A percentile compares a stretch with the other conserved stretches of the same genome.
These are phyloP conservation scores for Fusarium hainanense DNA, from an alignment of 2,329 filamentous ascomycete species.

Conservation along the genomic window DNA sequence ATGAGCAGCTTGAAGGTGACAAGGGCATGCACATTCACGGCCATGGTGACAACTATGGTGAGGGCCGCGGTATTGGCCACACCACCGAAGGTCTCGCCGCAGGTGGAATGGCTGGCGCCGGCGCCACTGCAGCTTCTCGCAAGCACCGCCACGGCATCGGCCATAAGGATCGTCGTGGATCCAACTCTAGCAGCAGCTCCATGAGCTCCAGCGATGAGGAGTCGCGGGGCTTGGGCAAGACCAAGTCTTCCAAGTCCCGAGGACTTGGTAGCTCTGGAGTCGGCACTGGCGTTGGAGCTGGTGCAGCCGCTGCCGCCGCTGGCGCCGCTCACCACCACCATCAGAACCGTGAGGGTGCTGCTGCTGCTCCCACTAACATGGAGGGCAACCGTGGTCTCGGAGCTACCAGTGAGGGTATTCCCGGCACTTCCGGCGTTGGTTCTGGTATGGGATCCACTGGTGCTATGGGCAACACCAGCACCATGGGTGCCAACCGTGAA, in stretches of 20 bases:
- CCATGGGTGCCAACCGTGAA: not conserved
- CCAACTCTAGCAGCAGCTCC: conserved; percentile 25
- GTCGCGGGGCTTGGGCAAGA: conserved; percentile 28
- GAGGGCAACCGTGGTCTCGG: conserved; percentile 5
- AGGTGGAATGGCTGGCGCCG: conserved; percentile 26
- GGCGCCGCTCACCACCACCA: conserved; percentile 31
- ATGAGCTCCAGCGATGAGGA: conserved; percentile 33
- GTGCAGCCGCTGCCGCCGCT: conserved; percentile 2
- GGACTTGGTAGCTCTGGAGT: conserved; percentile 19
- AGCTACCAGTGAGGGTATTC: not conserved
- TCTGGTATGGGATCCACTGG: conserved; percentile 10
- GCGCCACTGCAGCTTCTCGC: conserved; percentile 11
- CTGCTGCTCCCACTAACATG: not conserved
- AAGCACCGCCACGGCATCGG: conserved; percentile 26
- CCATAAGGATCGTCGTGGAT: conserved; percentile 22
- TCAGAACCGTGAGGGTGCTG: conserved; percentile 8
- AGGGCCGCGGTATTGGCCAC: conserved; percentile 11
- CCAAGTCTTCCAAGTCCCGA: conserved; percentile 21
- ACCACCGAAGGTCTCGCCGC: conserved; percentile 23
- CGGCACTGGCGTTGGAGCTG: conserved; percentile 12
- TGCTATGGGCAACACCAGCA: not conserved
- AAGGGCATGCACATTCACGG: conserved; percentile 33
- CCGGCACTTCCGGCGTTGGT: conserved; percentile 5
- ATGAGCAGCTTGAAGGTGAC: conserved; percentile 28
- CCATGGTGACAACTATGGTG: conserved; percentile 29